Base-by-base conservation (phyloP, 2,329 filamentous ascomycete species). In the Harringtonia aguacate region DNA sequence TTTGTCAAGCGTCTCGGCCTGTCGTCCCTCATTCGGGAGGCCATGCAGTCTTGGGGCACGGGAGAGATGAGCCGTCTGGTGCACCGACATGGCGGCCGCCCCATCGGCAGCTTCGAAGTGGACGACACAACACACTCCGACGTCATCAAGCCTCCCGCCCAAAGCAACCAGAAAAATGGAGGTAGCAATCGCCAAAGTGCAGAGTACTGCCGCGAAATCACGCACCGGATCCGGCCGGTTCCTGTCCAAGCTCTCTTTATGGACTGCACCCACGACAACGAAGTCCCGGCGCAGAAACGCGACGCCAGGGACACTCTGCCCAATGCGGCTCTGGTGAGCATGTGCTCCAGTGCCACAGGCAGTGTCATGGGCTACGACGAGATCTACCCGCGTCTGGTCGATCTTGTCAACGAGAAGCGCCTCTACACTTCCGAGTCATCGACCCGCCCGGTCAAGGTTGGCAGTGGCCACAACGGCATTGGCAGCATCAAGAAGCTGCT, bases 211-310 rank as follows among this genome's bases (percentile, higher is more conserved):
- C 67, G 70, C 30, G 83, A 90, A 54, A 75, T 85, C 17, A 73
- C 95, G 52, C 84, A 82, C 51, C 82, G 75, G 49, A 89, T 98
- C 61, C 86, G 86, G 52, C 81, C 84, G n/a, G 85, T 80, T 4
- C 86, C 89, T 4, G 84, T 97, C 0, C 89, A 95, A 52, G 92
- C 90, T 1, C 69, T 98, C 1, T 95, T 98, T 64, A 97, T 97
- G 88, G 94, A 98, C 60, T 98, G 94, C 63, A 98, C 94, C 0
- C 92, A 98, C 61, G 92, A 98, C 65, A 98, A 98, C 55, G 90
- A 98, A 65, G 84, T 87, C 3, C 92, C 92, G 1, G 86, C 90
- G 1, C 90, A 98, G 63, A 95, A 95, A 63, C 77, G 94, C 34
- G 89, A 95, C 60, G 89, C 89, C 41, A 79, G 88, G 47, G 94